Base-by-base conservation (phyloP, 2,329 filamentous ascomycete genomes). In the Fusarium nelsonii region DNA sequence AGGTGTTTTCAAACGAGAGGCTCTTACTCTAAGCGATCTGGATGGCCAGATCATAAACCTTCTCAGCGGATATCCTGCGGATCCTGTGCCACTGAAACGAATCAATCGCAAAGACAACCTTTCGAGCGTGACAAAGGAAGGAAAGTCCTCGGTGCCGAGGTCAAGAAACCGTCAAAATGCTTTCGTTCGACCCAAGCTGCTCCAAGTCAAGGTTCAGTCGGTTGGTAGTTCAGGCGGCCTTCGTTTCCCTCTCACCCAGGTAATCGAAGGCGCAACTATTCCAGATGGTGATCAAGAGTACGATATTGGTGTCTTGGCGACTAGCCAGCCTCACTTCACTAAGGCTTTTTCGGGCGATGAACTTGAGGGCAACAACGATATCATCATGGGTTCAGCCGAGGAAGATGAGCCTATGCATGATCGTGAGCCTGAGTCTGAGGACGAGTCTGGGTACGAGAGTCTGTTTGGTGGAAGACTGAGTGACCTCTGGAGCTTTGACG, bases 301-400 rank as follows among this genome's bases (percentile, higher is more conserved):
- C 32, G 62, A 65, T 7, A 30, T 67, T 11, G 62, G 61, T 32
- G 6, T 65, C 10, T 7, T 52, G n/a, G 62, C 54, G 3, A 65
- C 62, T 8, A 28, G 23, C n/a, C 46, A 33, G 23, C 62, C 62
- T 18, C 26, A 40, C 14, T 48, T 36, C 11, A 20, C 4, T 6
- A 8, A 23, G 34, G 1, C 18, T 14, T 14, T 16, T 16, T 36
- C 6, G 11, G 15, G 11, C 14, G 7, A 14, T 5, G 51, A n/a
- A 23, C 5, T 20, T 8, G 34, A 43, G 4, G 14, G n/a, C 1
- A 16, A 18, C 4, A 18, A 14, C 12, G 39, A 34, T 2, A 20
- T 40, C 12, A 3, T 7, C 16, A 14, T 16, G 30, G 11, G 7
- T 6, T 11, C 11, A 8, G 12, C 10, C 12, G 30, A 45, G 3